phyloP scores from a whole-genome alignment of 2,329 filamentous ascomycete genomes.

The Nothophaeocryptopus gaeumannii region DNA sequence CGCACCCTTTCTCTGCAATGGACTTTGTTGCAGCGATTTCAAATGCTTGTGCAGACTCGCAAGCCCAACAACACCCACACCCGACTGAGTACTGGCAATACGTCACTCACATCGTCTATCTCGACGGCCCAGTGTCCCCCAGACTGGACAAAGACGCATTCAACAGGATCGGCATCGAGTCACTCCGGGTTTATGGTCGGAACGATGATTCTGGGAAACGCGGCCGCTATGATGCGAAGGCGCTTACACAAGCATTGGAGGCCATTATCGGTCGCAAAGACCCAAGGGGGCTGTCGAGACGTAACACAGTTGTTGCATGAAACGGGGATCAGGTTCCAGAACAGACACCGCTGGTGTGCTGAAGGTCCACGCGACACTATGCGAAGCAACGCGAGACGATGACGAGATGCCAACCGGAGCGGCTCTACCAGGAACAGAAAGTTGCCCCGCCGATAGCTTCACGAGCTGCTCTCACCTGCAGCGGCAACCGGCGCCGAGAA shows the following conservation, averaged over 20 bases:
- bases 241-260: constrained; percentile 70
- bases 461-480: constrained; percentile 8
- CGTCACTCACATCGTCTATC: constrained; percentile 78
- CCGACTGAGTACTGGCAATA: constrained; percentile 60
- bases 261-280: constrained; percentile 70
- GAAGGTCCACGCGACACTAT: constrained; percentile 9
- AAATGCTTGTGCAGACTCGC: constrained; percentile 68
- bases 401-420: not conserved
- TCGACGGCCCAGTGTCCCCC: constrained; percentile 70
- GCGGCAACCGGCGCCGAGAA: constrained; percentile 11
- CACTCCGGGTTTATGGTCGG: constrained; percentile 72
- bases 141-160: constrained; percentile 66
- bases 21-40: constrained; percentile 83
- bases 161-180: constrained; percentile 67
- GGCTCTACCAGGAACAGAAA: constrained; percentile 21
- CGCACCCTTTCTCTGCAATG: constrained; percentile 63
- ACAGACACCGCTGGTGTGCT: constrained; percentile 5
- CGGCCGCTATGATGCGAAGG: constrained; percentile 72
- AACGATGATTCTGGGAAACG: constrained; percentile 54
- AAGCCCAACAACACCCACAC: constrained; percentile 39
- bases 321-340: not conserved
- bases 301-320: constrained; percentile 55
- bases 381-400: not conserved
- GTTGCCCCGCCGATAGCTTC: constrained; percentile 15
- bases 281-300: constrained; percentile 50